Base-by-base conservation (phyloP, 768 basidiomycete genomes). In the Rhodotorula babjevae region DNA sequence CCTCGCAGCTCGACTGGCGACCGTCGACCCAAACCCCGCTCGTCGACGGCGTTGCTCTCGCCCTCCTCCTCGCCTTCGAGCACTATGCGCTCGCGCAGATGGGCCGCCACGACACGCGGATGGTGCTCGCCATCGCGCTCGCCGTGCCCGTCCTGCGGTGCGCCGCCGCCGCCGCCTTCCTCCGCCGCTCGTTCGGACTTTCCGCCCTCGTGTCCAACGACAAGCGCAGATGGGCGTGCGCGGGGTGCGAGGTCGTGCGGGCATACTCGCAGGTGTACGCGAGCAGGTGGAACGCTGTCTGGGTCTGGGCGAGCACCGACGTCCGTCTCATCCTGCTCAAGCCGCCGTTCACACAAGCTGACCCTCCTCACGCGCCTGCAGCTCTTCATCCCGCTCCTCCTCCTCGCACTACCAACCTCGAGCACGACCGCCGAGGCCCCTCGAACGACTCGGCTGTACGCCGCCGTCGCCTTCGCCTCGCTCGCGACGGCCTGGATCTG, bases 261-360 rank as follows among this genome's bases (percentile, higher is more conserved):
- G 18, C 31, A 4, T 9, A n/a, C 3, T 16, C 49, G 61, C 52
- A 53, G 42, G 15, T 64, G 23, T 64, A 36, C 46, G 57, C 56
- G 36, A 21, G 61, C 46, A 40, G 62, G 62, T 29, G 44, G 33
- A 63, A 59, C 56, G 55, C 63, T 4, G 29, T n/a, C 11, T 46
- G 68, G 46, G 46, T 69, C 21, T 69, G 68, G 31, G 47, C 62
- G n/a, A 46, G 53, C 2, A 33, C 63, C 49, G 62, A 69, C 36
- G 68, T 69, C 49, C 56, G 68, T 12, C 9, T 10, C 27, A 5
- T 4, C 29, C 44, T n/a, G n/a, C n/a, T 46, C 44, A 11, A 18
- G 9, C 5, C 36, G 4, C 36, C 36, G 5, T 36, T 46, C n/a
- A 4, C 14, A n/a, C 67, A 19, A 14, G 56, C 56, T 57, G 33